Conservation (phyloP, 306 rosid species). For the Corylus avellana region DNA sequence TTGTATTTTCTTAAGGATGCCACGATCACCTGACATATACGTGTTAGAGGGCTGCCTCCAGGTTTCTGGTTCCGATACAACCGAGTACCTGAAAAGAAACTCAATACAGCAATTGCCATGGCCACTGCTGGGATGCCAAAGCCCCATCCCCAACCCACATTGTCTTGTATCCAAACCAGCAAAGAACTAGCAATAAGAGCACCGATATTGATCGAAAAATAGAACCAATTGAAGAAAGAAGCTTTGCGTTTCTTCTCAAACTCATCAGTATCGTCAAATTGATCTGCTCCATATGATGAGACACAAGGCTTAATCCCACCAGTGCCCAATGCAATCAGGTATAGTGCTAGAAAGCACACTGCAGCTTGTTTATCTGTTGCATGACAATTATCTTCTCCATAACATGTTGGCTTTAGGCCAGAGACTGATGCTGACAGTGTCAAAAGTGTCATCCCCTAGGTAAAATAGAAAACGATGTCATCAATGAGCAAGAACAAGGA, state of each 20-base stretch:
- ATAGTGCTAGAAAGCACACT: constrained; percentile 54
- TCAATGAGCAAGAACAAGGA: neutral
- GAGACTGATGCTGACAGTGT: constrained; percentile 72
- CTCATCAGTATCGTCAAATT: constrained; percentile 63
- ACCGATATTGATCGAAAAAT: constrained; percentile 72
- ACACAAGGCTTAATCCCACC: constrained; percentile 90
- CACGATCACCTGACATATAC: constrained; percentile 63
- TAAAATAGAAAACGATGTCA: constrained; percentile 5
- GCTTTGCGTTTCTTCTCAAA: constrained; percentile 61
- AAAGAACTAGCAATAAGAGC: constrained; percentile 71
- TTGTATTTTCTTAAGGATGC: constrained; percentile 52
- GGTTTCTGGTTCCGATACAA: constrained; percentile 70
- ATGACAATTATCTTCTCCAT: constrained; percentile 45
- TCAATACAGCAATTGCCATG: constrained; percentile 68
- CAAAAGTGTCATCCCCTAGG: constrained; percentile 80
- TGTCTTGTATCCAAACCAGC: constrained; percentile 66
- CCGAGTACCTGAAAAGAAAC: constrained; percentile 68
- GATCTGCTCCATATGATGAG: constrained; percentile 84
- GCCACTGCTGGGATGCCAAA: constrained; percentile 71
- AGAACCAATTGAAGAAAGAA: constrained; percentile 86
- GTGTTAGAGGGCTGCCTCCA: constrained; percentile 71
- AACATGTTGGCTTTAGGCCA: constrained; percentile 66
- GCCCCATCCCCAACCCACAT: constrained; percentile 86
- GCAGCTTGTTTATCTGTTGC: constrained; percentile 50
- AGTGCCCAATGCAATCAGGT: constrained; percentile 77